Base-by-base conservation (phyloP, 805 yeast species). In the Candida lessepsii region DNA sequence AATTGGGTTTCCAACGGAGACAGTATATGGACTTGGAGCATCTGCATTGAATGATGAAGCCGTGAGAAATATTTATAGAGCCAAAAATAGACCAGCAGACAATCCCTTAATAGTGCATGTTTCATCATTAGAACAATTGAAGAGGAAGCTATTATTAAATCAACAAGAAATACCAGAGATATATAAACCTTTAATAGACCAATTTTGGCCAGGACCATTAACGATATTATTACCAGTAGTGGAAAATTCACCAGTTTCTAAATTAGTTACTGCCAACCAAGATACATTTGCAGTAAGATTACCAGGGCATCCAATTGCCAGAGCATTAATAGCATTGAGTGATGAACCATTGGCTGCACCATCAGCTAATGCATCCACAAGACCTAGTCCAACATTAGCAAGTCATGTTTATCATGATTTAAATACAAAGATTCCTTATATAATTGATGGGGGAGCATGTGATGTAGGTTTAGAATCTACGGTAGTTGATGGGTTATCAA, bases 271-370 rank as follows among this genome's bases (percentile, higher is more conserved):
- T 0, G 93, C 91, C 0, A 81, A 80, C 7, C 97, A 91, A 58
- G 71, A 80, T 13, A 93, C 99, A 0, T 86, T 90, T 57, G 99
- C 97, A 0, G 95, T 89, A 1, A 73, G 99, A 44, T 73, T 93
- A 58, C 99, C 99, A 2, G 65, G 75, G 4, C 84, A 91, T 60
- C 87, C 91, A 1, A 76, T 93, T 1, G 98, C 98, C 0, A 69
- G 99, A 45, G 96, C 98, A 0, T 66, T 93, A 33, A 89, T 93
- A 39, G 85, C 87, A 2, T 53, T 86, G 9, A 78, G 95, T 39
- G 93, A 89, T 49, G 76, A 85, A 2, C 98, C 99, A 1, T 63
- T 93, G 26, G 99, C 99, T 1, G 99, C 99, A 0, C 99, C 99
- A 0, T 87, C 96, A 1, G 99, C 99, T 2, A 93, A 93, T 61